phyloP scores from a whole-genome alignment of 2,329 filamentous ascomycete species.

The Cladosporium phlei region DNA sequence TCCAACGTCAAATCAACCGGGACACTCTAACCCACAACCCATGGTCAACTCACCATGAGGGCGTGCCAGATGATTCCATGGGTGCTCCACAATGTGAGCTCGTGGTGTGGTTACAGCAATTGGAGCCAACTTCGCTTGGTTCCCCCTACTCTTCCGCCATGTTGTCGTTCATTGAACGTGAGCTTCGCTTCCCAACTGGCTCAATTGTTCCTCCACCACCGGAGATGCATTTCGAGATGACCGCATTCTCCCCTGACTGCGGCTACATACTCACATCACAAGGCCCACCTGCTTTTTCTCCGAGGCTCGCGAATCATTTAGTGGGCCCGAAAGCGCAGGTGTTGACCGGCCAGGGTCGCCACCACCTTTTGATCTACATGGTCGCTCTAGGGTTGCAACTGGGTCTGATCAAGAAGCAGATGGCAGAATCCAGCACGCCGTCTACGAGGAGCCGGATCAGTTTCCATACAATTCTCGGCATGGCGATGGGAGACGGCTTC shows the following conservation, averaged over 20 bases:
- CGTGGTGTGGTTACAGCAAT: slow-evolving; percentile 75
- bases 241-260: slow-evolving; percentile 62
- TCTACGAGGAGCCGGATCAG: slow-evolving; percentile 61
- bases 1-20: slow-evolving; percentile 62
- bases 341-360: slow-evolving; percentile 42
- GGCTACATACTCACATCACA: slow-evolving; percentile 61
- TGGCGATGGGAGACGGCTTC: slow-evolving; percentile 59
- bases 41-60: slow-evolving; percentile 65
- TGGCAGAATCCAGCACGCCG: slow-evolving; percentile 60
- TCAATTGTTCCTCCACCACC: slow-evolving; percentile 49
- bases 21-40: slow-evolving; percentile 55
- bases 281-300: slow-evolving; percentile 51
- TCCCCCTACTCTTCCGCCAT: slow-evolving; percentile 26
- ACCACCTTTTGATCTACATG: slow-evolving; percentile 51
- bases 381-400: slow-evolving; percentile 50
- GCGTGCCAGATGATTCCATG: slow-evolving; percentile 49
- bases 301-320: slow-evolving; percentile 49
- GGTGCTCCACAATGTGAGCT: slow-evolving; percentile 79
- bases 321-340: slow-evolving; percentile 55
- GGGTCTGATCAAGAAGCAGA: slow-evolving; percentile 55
- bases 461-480: slow-evolving; percentile 59
- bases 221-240: slow-evolving; percentile 54
- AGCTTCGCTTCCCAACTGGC: slow-evolving; percentile 56
- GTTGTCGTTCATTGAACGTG: slow-evolving; percentile 52
- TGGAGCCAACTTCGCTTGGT: slow-evolving; percentile 24